Conservation (phyloP, 1,139 yeast genomes). For the Pneumocystis jirovecii region DNA sequence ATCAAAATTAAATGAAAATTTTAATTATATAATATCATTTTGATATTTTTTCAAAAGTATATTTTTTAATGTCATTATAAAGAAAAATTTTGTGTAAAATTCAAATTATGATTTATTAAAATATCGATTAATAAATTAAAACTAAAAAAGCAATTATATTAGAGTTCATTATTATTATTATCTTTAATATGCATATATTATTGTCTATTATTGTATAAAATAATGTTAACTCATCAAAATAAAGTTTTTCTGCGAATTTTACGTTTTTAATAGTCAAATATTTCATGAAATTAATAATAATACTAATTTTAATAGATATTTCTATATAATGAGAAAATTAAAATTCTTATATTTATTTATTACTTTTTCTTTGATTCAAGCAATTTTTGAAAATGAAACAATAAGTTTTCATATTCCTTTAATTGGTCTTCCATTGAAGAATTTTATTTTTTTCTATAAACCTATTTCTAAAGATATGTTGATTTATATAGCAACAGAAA, state of each 20-base stretch:
- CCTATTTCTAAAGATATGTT: constrained; percentile 5
- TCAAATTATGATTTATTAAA: background rate
- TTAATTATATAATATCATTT: too few relatives aligned
- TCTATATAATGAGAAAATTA: background rate
- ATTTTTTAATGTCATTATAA: too few relatives aligned
- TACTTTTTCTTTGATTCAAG: background rate
- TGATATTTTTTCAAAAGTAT: too few relatives aligned
- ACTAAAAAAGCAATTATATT: background rate
- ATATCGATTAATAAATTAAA: background rate
- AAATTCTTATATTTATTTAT: background rate
- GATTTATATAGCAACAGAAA: constrained; percentile 4
- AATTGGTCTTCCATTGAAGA: constrained; percentile 5
- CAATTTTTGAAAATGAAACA: background rate
- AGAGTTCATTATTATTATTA: background rate
- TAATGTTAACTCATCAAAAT: background rate
- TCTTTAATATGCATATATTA: background rate
- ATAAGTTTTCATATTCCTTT: constrained; percentile 6
- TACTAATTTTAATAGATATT: background rate
- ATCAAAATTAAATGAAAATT: too few relatives aligned
- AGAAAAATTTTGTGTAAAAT: too few relatives aligned
- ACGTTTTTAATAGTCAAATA: background rate
- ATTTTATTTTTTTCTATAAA: constrained; percentile 1
- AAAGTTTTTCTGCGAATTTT: background rate
- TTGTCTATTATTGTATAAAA: background rate
- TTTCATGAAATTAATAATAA: background rate